These are phyloP conservation scores for Sclerotinia subarctica DNA, from an alignment of 2,329 filamentous ascomycete species.

Conservation along the genomic window DNA sequence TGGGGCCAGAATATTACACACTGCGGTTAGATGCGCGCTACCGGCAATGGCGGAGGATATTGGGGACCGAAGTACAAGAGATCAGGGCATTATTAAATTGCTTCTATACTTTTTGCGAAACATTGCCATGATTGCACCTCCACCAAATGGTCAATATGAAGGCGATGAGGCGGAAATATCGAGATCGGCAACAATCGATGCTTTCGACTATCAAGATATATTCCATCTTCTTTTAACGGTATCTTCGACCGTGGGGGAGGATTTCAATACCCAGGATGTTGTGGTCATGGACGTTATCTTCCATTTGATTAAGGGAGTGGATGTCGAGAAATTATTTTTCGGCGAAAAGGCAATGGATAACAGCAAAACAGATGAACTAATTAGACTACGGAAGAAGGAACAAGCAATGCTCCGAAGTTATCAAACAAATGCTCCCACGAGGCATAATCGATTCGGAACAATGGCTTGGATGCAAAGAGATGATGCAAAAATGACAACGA, in stretches of 20 bases:
- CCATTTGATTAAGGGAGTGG: conserved; percentile 85
- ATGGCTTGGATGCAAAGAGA: conserved; percentile 96
- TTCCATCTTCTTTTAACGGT: conserved; percentile 81
- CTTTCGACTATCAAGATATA: conserved; percentile 87
- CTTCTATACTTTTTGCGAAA: conserved; percentile 88
- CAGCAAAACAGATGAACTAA: conserved; percentile 70
- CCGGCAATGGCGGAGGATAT: conserved; percentile 80
- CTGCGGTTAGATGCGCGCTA: conserved; percentile 74
- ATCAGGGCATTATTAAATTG: conserved; percentile 90
- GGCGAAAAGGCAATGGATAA: conserved; percentile 67
- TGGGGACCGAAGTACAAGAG: conserved; percentile 71
- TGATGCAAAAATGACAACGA: conserved; percentile 76
- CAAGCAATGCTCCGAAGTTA: conserved; percentile 76
- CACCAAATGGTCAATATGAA: conserved; percentile 69
- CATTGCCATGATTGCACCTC: conserved; percentile 76
- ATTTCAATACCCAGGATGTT: conserved; percentile 86
- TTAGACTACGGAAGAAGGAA: conserved; percentile 74
- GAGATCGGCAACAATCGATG: conserved; percentile 80
- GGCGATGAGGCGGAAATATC: conserved; percentile 90
- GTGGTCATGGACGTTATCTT: conserved; percentile 90
- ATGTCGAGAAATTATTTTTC: conserved; percentile 82
- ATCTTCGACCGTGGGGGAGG: conserved; percentile 88
- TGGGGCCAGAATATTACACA: conserved; percentile 71
- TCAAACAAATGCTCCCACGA: conserved; percentile 73
- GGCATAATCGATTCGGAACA: conserved; percentile 92